Evolutionary conservation across 2,329 filamentous ascomycete genomes (phyloP), one percentile per base, ranked within the genome.

Genomic region (Cordyceps cateniannulata): DNA sequence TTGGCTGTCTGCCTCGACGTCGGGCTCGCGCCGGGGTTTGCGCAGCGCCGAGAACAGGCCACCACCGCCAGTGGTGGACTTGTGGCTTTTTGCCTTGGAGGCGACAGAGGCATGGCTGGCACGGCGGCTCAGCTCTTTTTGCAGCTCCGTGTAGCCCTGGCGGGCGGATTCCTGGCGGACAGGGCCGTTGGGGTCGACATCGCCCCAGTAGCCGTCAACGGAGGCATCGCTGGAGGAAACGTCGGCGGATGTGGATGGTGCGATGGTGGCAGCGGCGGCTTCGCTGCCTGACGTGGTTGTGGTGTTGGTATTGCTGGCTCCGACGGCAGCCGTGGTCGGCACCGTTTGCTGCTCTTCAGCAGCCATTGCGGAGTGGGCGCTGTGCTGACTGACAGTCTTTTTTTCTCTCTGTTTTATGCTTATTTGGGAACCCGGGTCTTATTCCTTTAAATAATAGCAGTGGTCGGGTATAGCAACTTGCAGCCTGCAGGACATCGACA

Each of bases 141-240:
- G 66, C 1, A 69, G 63, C 18, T 65, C 66, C 20, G 62, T 50
- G 38, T 65, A 69, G 29, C 66, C 67, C 8, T 64, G 57, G 20
- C 50, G 52, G 18, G 65, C 65, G 14, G 62, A 57, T 51, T 50
- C 35, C 52, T 62, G 25, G 59, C 67, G 62, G 60, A 68, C 56
- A 32, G 62, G 55, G 45, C 65, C 64, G 29, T 66, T 66, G 22
- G 61, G 64, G 29, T 67, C 62, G 14, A 63, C 63, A 27, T 69
- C 67, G 10, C 67, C 67, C 67, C 67, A 69, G 50, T 67, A 65
- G 20, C 67, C 67, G 18, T 69, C 67, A 10, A 59, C 57, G 27
- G 54, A 55, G 53, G 50, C 51, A 12, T 60, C 29, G 51, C 49
- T 51, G 9, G 61, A 56, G 35, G 61, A 62, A 14, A 49, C 7